These are phyloP conservation scores for Brassica cretica DNA, from an alignment of 345 rosid species.

Conservation along the genomic window DNA sequence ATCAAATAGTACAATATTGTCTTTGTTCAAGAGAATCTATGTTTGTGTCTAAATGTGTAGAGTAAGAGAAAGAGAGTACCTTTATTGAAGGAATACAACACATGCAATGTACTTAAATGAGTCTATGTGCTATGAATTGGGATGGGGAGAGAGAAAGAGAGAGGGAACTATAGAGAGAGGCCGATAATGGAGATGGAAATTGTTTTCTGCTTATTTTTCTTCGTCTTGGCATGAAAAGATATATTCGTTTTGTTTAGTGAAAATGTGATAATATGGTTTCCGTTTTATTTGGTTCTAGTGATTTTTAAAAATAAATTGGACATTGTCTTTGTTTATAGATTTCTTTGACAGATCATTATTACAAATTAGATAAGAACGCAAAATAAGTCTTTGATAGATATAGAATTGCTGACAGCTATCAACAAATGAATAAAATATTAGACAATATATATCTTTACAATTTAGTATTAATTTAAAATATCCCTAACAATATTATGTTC, in stretches of 20 bases:
- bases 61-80: slow-evolving; percentile 42
- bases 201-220: not conserved
- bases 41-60: slow-evolving; percentile 33
- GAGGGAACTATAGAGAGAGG: slow-evolving; percentile 13
- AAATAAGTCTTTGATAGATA: not conserved
- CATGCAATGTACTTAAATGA: slow-evolving; percentile 42
- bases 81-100: slow-evolving; percentile 52
- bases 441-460: not conserved
- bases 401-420: slow-evolving; percentile 19
- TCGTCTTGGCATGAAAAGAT: not conserved
- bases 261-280: not conserved
- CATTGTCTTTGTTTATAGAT: not conserved
- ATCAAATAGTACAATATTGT: slow-evolving; percentile 29
- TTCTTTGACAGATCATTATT: slow-evolving; percentile 4
- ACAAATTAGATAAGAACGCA: slow-evolving; percentile 7
- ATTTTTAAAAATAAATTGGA: too few relatives aligned
- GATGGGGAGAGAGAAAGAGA: slow-evolving; percentile 27
- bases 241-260: slow-evolving; percentile 1
- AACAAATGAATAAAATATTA: not conserved
- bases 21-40: slow-evolving; percentile 43
- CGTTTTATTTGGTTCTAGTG: not conserved
- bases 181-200: slow-evolving; percentile 25
- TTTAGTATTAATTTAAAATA: not conserved
- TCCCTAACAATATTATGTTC: not conserved
- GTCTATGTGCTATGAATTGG: slow-evolving; percentile 43